Evolutionary conservation across 2,329 filamentous ascomycete genomes (phyloP).

Genomic region (Didymellaceae sp.): DNA sequence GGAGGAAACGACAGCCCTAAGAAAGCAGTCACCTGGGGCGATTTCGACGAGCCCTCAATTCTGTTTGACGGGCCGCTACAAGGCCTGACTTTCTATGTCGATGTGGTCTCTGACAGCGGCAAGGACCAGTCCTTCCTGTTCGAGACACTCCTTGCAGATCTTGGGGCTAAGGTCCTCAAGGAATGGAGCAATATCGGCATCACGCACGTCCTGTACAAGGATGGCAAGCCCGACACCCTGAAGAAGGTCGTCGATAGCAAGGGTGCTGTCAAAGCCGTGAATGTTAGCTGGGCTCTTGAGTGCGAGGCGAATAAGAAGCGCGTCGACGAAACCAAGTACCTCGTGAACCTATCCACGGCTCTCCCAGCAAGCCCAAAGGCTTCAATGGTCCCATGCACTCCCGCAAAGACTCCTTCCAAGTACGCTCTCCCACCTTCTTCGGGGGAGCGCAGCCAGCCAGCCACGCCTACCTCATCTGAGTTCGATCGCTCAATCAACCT

Average conservation of each 20-base stretch:
- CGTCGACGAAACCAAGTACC: constrained; percentile 42
- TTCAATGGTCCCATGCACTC: constrained; percentile 35
- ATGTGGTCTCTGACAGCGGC: constrained; percentile 77
- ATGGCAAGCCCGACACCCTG: constrained; percentile 79
- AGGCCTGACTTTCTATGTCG: constrained; percentile 80
- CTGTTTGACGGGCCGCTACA: constrained; percentile 35
- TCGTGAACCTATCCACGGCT: constrained; percentile 38
- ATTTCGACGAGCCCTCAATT: constrained; percentile 30
- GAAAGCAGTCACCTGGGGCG: constrained; percentile 46
- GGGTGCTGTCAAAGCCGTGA: constrained; percentile 83
- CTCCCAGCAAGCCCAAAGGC: constrained; percentile 30
- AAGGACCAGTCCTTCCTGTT: constrained; percentile 67
- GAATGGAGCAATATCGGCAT: constrained; percentile 72
- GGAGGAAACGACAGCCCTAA: constrained; percentile 41
- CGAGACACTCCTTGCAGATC: constrained; percentile 76
- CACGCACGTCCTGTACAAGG: constrained; percentile 90
- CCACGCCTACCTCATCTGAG: constrained; percentile 37
- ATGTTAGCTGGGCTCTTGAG: constrained; percentile 86
- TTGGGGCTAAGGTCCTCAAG: constrained; percentile 81
- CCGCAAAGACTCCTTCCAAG: constrained; percentile 40
- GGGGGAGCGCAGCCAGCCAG: constrained; percentile 30
- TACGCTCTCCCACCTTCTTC: constrained; percentile 33
- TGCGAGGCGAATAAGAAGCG: constrained; percentile 45
- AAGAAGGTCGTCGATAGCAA: constrained; percentile 77
- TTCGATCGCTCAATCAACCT: constrained; percentile 36